Base-by-base conservation (phyloP, 192 early-diverging fungal genomes). In the Paraglomus brasilianum region DNA sequence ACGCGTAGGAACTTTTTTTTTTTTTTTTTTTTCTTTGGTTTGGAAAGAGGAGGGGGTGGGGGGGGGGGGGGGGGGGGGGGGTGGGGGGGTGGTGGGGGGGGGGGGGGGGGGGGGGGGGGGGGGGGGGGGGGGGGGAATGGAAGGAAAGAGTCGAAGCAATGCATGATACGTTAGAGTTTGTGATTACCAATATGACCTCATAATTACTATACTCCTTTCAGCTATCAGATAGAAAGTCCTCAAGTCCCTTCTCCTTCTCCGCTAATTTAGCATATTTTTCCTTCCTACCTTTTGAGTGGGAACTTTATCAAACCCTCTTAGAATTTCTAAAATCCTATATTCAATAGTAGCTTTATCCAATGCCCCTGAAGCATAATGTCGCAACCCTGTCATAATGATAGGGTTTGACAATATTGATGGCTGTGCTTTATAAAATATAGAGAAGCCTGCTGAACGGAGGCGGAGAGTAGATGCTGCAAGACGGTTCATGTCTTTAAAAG, bases 301-400 rank as follows among this genome's bases (percentile, higher is more conserved):
- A 74, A 99, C 92, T 85, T 99, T 99, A 78, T 96, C 95, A 82
- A 99, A 99, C 73, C 91, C 95, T 75, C 87, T 87, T 63, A 99
- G 77, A 38, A 99, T 85, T 52, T 91, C 86, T 70, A 97, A 79
- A 64, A 99, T 89, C 66, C 95, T 86, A 75, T 86, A 79, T 84
- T 97, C 88, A 70, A 99, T 87, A 52, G 85, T 81, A 55, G 78
- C 73, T 53, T 87, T 81, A 63, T 85, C 72, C 36, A 94, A 86
- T 30, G 78, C 86, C 17, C 88, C 85, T 61, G 80, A 87, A 4
- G 86, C 88, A 84, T 92, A 96, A 60, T 41, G 19, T 41, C 57
- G 36, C 30, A 39, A 60, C 1, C 36, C 19, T 56, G 17, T 10
- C 11, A 56, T 1, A 19, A 6, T 7, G 8, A 24, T 17, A 30